Conservation (phyloP, 1,284 basidiomycete species). For the Bjerkandera adusta region DNA sequence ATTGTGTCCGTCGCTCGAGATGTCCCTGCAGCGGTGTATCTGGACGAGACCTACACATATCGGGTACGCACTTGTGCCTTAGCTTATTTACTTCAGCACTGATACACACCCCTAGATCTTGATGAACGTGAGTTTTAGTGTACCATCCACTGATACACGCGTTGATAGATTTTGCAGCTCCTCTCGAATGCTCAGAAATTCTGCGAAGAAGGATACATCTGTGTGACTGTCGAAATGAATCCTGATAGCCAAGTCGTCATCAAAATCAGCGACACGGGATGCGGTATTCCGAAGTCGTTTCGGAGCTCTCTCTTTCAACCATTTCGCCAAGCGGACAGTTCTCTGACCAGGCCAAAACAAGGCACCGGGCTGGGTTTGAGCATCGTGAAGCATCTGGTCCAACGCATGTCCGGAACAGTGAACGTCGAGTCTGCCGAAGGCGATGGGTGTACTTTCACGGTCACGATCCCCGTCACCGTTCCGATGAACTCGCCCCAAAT, state of each 20-base stretch:
- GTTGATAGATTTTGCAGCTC: slow-evolving; percentile 19
- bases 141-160: not conserved
- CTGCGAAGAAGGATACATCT: slow-evolving; percentile 30
- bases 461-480: slow-evolving; percentile 24
- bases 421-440: slow-evolving; percentile 28
- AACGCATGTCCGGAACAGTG: slow-evolving; percentile 31
- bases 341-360: slow-evolving; percentile 26
- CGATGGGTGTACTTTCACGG: slow-evolving; percentile 27
- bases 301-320: slow-evolving; percentile 30
- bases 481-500: slow-evolving; percentile 18
- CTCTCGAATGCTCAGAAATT: slow-evolving; percentile 33
- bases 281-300: slow-evolving; percentile 30
- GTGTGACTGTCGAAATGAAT: slow-evolving; percentile 24
- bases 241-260: slow-evolving; percentile 22
- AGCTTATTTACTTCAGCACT: not conserved
- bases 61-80: slow-evolving; percentile 19
- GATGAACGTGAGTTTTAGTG: slow-evolving; percentile 27
- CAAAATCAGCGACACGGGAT: slow-evolving; percentile 28
- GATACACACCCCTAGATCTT: slow-evolving; percentile 21
- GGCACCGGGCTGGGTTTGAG: slow-evolving; percentile 31
- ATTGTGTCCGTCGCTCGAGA: slow-evolving; percentile 26
- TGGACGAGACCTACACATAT: slow-evolving; percentile 32
- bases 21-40: slow-evolving; percentile 25
- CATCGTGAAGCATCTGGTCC: slow-evolving; percentile 32
- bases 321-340: slow-evolving; percentile 31